These are phyloP conservation scores for Globisporangium splendens DNA, from an alignment of 352 stramenopile species.

Conservation along the genomic window DNA sequence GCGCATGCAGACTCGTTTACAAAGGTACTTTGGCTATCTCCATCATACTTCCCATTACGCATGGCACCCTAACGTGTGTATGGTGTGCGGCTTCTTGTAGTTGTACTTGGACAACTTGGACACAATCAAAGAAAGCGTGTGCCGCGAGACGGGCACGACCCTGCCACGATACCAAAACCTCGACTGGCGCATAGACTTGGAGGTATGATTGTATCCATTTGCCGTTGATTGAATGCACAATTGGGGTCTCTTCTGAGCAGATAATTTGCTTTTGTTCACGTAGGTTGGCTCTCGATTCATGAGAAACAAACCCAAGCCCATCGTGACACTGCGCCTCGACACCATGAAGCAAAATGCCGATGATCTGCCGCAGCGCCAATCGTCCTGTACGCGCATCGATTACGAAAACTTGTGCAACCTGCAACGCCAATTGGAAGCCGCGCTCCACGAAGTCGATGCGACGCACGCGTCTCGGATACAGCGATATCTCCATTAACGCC, in stretches of 20 bases:
- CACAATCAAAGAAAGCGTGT: constrained; percentile 49
- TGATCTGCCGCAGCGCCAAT: constrained; percentile 22
- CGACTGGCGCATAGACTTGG: constrained; percentile 80
- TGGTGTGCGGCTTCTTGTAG: constrained; percentile 15
- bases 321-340: constrained; percentile 65
- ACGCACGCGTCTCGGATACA: constrained; percentile 71
- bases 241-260: background rate
- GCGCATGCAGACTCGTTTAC: constrained; percentile 42
- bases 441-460: constrained; percentile 66
- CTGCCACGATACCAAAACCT: constrained; percentile 58
- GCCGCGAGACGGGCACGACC: constrained; percentile 31
- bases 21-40: constrained; percentile 24
- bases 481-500: constrained; percentile 56
- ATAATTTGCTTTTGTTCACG: background rate
- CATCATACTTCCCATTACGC: background rate
- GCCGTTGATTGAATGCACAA: too few species aligned
- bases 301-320: constrained; percentile 55
- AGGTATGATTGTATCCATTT: constrained; percentile 30
- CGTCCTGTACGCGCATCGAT: constrained; percentile 54
- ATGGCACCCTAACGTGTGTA: background rate
- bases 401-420: constrained; percentile 62
- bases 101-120: constrained; percentile 45
- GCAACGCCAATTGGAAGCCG: constrained; percentile 58
- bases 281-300: constrained; percentile 65
- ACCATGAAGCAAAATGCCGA: constrained; percentile 25